These are phyloP conservation scores for Paragyromitra xinjiangensis DNA, from an alignment of 495 filamentous ascomycete species.

Conservation along the genomic window DNA sequence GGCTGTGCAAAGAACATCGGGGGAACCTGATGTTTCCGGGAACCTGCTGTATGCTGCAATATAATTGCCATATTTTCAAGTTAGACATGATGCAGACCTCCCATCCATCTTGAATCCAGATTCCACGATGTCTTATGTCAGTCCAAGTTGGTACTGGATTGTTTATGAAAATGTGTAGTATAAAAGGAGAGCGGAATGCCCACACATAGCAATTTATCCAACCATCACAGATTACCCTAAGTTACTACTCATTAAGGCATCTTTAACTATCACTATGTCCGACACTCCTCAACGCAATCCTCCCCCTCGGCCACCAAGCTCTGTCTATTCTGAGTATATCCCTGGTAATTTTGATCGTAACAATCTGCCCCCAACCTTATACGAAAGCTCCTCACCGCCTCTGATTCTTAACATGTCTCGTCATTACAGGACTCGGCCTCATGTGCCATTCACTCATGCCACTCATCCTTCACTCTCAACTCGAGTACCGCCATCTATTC, in stretches of 20 bases:
- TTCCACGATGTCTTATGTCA: background rate
- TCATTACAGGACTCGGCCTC: background rate
- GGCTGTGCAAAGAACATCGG: too few species aligned
- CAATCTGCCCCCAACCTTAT: background rate
- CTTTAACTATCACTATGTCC: background rate
- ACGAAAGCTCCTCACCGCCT: background rate
- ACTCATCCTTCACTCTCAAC: background rate
- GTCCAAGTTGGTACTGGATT: background rate
- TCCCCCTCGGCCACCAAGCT: background rate
- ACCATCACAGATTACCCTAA: background rate
- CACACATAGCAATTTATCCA: background rate
- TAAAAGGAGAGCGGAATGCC: background rate
- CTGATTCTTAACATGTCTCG: background rate
- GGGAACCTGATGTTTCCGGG: too few species aligned
- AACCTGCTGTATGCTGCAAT: too few species aligned
- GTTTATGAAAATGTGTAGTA: background rate
- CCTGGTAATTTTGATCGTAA: background rate
- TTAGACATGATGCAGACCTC: background rate
- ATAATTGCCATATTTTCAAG: background rate
- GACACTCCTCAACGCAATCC: background rate
- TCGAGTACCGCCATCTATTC: too few species aligned
- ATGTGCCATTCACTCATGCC: background rate
- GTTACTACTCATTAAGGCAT: background rate
- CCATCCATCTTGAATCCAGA: background rate
- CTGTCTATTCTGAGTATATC: background rate